A percentile compares a stretch with the other conserved stretches of the same genome.
These are phyloP conservation scores for Poronia punctata DNA, from an alignment of 495 filamentous ascomycete genomes.

Conservation along the genomic window DNA sequence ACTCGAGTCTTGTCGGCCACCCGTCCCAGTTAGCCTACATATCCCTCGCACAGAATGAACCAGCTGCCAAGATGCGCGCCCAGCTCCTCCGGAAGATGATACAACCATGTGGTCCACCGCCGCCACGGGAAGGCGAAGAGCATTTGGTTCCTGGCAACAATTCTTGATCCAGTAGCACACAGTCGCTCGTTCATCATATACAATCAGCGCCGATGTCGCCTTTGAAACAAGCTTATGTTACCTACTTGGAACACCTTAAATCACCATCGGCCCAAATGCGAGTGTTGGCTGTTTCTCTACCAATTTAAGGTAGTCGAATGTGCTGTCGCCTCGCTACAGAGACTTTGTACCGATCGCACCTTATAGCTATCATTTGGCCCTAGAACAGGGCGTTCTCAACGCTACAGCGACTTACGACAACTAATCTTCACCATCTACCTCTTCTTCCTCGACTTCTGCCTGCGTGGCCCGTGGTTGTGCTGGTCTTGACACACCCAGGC, in stretches of 20 bases:
- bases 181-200: constrained; percentile 11
- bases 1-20: constrained; percentile 81
- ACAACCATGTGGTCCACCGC: constrained; percentile 78
- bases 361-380: no score
- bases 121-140: constrained; percentile 52
- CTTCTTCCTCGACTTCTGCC: constrained; percentile 28
- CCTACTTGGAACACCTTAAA: no score
- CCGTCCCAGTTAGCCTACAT: constrained; percentile 85
- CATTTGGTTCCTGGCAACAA: constrained; percentile 10
- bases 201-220: constrained; percentile 18
- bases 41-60: constrained; percentile 78
- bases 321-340: no score
- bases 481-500: constrained; percentile 40
- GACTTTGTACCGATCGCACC: no score
- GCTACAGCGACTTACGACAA: background rate
- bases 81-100: constrained; percentile 90
- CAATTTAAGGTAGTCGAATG: no score
- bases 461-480: constrained; percentile 10
- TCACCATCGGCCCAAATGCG: no score
- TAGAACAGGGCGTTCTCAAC: no score
- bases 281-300: no score
- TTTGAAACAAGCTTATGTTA: no score
- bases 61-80: constrained; percentile 69
- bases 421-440: constrained; percentile 12
- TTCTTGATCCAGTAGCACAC: constrained; percentile 12